Evolutionary conservation across 148 eudicot species (phyloP), one percentile per base, ranked within the genome.

Genomic region (Rhododendron kiyosumense): DNA sequence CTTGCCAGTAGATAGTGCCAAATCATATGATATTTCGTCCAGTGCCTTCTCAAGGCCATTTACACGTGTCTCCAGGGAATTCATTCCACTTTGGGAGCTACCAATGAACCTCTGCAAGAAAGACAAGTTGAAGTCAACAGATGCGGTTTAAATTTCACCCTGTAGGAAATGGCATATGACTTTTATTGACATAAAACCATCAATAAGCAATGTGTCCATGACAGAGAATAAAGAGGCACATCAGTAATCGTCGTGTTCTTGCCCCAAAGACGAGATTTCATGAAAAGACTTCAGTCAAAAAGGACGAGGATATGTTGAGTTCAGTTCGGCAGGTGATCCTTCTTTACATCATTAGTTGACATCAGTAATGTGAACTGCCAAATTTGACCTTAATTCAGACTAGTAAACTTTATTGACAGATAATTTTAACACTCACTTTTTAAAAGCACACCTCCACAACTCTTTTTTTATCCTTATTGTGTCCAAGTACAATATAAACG

Each of bases 51-150:
- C 98, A 2, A 95, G 91, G 43, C 95, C 98, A 63, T 93, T 87
- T 81, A 95, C 98, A 63, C 98, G 97, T 43, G 89, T 93, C 89
- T 93, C 94, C 91, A 95, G 86, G 30, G 92, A 94, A 88, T 86
- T 87, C 78, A 95, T 95, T 82, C 97, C 94, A 78, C 85, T 92
- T 84, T 90, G 97, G 49, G 98, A 95, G 84, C 88, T 91, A 26
- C 98, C 98, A 91, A 95, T 95, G 89, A 90, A 95, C 69, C 91
- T 93, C 98, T 95, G 85, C 12, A 81, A 82, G 36, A 61, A 75
- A 38, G 20, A 85, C 6, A 48, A 63, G 73, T 41, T n/a, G 9
- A 71, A 79, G 49, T 87, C 85, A 87, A 30, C 3, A 51, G 49
- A 14, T 30, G 41, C 32, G 34, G 28, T 49, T 51, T 79, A 79